phyloP scores from a whole-genome alignment of 2,329 filamentous ascomycete genomes.

The Aureobasidium sp. region DNA sequence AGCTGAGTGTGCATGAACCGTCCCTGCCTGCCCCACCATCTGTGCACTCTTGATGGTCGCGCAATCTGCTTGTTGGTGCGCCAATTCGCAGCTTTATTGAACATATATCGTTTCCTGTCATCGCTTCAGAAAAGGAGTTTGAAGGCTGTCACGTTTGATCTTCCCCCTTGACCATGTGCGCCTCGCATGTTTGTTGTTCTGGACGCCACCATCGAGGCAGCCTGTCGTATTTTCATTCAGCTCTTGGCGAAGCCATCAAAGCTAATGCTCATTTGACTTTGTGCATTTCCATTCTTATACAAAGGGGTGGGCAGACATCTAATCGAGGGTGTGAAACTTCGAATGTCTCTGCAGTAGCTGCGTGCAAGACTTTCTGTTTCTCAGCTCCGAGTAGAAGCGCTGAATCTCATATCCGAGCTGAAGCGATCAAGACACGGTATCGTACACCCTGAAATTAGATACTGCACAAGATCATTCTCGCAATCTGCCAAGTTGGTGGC shows the following conservation, averaged over 20 bases:
- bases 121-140: not conserved
- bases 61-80: not conserved
- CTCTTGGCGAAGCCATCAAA: not conserved
- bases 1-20: not conserved
- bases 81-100: not conserved
- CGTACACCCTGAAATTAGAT: not conserved
- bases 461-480: not conserved
- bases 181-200: not conserved
- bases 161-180: not conserved
- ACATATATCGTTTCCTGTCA: not conserved
- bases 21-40: not conserved
- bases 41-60: not conserved
- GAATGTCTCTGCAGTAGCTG: not conserved
- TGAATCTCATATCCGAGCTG: not conserved
- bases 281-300: not conserved
- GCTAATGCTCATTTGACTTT: not conserved
- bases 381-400: not conserved
- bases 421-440: not conserved
- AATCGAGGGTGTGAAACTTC: not conserved
- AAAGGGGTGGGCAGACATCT: not conserved
- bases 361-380: not conserved
- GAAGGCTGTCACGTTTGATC: not conserved
- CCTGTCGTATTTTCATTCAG: not conserved
- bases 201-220: not conserved
- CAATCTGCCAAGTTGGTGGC: not conserved